These are phyloP conservation scores for Talaromyces sp. DNA, from an alignment of 2,329 filamentous ascomycete genomes.

Conservation along the genomic window DNA sequence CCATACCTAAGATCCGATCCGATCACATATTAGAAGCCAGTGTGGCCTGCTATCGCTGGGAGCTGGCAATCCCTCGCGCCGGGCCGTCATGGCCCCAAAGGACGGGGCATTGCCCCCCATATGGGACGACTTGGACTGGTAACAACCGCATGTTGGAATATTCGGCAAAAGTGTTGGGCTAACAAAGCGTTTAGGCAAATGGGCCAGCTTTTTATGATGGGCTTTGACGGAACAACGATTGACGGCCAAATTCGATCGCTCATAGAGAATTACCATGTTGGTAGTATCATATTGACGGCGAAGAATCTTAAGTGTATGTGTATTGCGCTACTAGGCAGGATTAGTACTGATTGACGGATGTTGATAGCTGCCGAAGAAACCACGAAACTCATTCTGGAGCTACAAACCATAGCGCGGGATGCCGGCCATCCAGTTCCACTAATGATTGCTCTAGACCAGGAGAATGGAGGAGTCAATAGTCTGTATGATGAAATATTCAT, in stretches of 20 bases:
- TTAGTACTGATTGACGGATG: conserved; percentile 21
- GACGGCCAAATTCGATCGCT: conserved; percentile 61
- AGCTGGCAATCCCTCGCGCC: conserved; percentile 32
- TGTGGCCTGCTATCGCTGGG: neutral
- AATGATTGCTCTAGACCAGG: conserved; percentile 88
- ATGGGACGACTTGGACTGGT: conserved; percentile 43
- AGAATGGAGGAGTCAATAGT: conserved; percentile 97
- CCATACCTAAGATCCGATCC: neutral
- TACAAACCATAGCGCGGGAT: conserved; percentile 87
- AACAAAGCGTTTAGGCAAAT: conserved; percentile 59
- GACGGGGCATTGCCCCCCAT: conserved; percentile 41
- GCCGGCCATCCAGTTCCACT: conserved; percentile 86
- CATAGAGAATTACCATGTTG: conserved; percentile 70
- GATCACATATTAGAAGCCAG: neutral
- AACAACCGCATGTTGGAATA: conserved; percentile 46
- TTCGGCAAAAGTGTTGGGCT: neutral
- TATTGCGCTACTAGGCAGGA: neutral
- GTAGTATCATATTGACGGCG: conserved; percentile 69
- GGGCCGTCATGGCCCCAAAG: conserved; percentile 40
- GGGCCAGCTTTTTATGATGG: conserved; percentile 64
- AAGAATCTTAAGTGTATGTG: conserved; percentile 66
- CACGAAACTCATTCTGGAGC: conserved; percentile 79
- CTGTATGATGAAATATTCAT: conserved; percentile 94
- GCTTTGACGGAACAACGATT: conserved; percentile 63
- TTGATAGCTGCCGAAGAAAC: conserved; percentile 81